Evolutionary conservation across 1,284 basidiomycete genomes (phyloP).

Genomic region (Athelia psychrophila): DNA sequence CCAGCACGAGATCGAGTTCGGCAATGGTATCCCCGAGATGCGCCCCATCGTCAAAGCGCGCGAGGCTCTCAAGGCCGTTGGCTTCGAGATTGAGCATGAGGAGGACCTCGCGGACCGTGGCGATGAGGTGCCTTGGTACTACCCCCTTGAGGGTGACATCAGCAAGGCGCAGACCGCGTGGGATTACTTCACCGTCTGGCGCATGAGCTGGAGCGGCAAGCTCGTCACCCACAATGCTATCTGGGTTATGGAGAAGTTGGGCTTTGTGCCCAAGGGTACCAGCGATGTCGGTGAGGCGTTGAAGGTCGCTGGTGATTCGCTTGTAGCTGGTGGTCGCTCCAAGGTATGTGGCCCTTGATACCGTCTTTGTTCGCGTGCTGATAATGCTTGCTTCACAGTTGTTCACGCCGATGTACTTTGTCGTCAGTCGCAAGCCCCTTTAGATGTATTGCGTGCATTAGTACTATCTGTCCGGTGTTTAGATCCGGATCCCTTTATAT

Average conservation of each 20-base stretch:
- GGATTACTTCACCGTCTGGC: conserved; percentile 88
- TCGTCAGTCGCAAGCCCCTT: conserved; percentile 62
- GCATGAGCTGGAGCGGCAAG: conserved; percentile 88
- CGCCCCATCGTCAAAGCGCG: conserved; percentile 74
- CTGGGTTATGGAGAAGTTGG: conserved; percentile 75
- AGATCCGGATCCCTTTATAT: too few species aligned
- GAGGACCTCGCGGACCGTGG: conserved; percentile 91
- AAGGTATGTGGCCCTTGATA: conserved; percentile 57
- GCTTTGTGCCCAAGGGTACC: conserved; percentile 91
- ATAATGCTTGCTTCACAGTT: conserved; percentile 40
- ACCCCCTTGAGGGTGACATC: conserved; percentile 93
- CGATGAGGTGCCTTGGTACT: conserved; percentile 91
- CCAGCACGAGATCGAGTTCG: conserved; percentile 88
- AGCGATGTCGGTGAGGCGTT: conserved; percentile 88
- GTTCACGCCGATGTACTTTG: conserved; percentile 82
- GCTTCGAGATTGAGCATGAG: conserved; percentile 88
- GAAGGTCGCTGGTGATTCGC: conserved; percentile 77
- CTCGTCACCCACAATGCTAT: conserved; percentile 84
- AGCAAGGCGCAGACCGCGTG: conserved; percentile 90
- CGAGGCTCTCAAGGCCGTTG: conserved; percentile 80
- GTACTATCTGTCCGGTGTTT: too few species aligned
- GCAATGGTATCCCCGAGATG: conserved; percentile 99
- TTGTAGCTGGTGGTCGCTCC: conserved; percentile 83
- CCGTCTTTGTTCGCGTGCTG: conserved; percentile 8
- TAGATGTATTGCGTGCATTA: too few species aligned